Percentiles rank a stretch among this genome's conserved stretches.
Evolutionary conservation across 164 flowering plant genomes (phyloP).

Genomic region (Chloranthus sessilifolius): DNA sequence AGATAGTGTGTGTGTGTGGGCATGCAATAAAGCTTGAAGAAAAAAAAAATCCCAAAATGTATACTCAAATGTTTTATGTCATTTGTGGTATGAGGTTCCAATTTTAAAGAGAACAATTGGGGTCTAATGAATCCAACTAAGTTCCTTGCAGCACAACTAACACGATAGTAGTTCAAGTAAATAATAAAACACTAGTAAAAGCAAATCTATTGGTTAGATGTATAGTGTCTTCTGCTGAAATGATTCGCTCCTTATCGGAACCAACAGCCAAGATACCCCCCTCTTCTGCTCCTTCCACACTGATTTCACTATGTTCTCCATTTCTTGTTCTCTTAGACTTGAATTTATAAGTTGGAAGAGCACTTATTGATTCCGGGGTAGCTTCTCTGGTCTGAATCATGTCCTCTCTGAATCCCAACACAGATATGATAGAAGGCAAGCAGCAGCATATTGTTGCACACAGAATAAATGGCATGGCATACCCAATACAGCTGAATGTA

Average conservation of each 20-base stretch:
- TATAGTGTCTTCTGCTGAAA: constrained; percentile 94
- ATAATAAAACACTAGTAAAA: too few species aligned
- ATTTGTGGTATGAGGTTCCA: too few species aligned
- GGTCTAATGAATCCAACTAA: too few species aligned
- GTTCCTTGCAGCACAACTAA: too few species aligned
- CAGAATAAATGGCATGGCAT: constrained; percentile 93
- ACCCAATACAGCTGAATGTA: constrained; percentile 87
- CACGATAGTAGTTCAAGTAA: too few species aligned
- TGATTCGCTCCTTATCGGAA: constrained; percentile 72
- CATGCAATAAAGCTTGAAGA: too few species aligned
- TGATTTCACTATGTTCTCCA: constrained; percentile 31
- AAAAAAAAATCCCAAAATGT: too few species aligned
- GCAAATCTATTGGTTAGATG: too few species aligned
- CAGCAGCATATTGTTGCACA: constrained; percentile 95
- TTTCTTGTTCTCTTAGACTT: constrained; percentile 46
- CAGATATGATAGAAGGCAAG: constrained; percentile 84
- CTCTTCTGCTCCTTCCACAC: constrained; percentile 30
- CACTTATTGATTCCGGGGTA: constrained; percentile 64
- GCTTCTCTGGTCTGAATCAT: constrained; percentile 71
- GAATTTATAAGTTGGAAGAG: constrained; percentile 77
- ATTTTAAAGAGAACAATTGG: too few species aligned
- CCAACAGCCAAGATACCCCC: constrained; percentile 88
- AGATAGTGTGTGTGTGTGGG: too few species aligned
- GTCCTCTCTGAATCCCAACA: constrained; percentile 79
- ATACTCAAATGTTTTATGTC: too few species aligned